Evolutionary conservation across 805 yeast genomes (phyloP).

Genomic region (Metschnikowia vanudenii): DNA sequence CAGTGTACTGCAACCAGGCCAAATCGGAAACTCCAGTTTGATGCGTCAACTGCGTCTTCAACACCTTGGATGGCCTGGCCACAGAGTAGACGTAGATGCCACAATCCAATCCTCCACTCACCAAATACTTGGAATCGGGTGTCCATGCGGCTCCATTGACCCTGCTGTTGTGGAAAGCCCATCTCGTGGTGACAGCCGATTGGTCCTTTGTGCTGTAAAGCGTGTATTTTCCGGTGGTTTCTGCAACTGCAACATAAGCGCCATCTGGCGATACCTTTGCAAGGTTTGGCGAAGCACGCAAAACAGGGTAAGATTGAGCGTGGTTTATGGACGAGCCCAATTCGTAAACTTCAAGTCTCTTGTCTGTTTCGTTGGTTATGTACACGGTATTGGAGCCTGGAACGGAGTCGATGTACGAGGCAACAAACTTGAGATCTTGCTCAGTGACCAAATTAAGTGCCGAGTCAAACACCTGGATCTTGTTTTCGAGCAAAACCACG

Average conservation of each 20-base stretch:
- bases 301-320: conserved; percentile 30
- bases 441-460: conserved; percentile 16
- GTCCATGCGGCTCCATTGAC: conserved; percentile 81
- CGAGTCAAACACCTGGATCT: conserved; percentile 25
- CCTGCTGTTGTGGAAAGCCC: conserved; percentile 93
- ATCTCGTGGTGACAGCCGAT: conserved; percentile 72
- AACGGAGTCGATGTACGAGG: conserved; percentile 27
- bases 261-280: conserved; percentile 72
- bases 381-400: conserved; percentile 23
- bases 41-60: conserved; percentile 77
- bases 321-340: conserved; percentile 49
- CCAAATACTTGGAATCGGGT: conserved; percentile 65
- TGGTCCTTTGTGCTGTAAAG: conserved; percentile 58
- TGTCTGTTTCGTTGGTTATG: conserved; percentile 31
- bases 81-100: conserved; percentile 78
- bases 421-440: conserved; percentile 22
- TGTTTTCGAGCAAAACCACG: conserved; percentile 33
- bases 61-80: conserved; percentile 69
- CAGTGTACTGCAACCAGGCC: conserved; percentile 56
- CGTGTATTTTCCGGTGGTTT: conserved; percentile 80
- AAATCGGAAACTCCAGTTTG: conserved; percentile 82
- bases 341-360: conserved; percentile 31
- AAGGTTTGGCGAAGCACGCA: conserved; percentile 62
- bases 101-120: conserved; percentile 83
- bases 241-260: conserved; percentile 77